phyloP scores from a whole-genome alignment of 2,329 filamentous ascomycete genomes.

The Sporothrix pallida region DNA sequence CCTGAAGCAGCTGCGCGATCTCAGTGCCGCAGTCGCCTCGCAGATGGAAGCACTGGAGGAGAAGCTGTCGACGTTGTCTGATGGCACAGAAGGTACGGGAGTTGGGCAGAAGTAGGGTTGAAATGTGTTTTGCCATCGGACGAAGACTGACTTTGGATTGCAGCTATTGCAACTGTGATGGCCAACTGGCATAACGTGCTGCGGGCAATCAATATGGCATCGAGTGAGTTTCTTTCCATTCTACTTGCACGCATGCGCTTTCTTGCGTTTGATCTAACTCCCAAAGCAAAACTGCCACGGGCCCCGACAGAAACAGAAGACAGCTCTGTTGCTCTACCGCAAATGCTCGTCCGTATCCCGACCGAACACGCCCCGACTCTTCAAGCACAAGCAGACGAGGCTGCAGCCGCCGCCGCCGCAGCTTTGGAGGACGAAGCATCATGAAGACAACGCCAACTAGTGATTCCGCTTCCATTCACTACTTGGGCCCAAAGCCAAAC shows the following conservation, averaged over 20 bases:
- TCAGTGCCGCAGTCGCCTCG: slow-evolving; percentile 76
- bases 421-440: slow-evolving; percentile 34
- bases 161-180: slow-evolving; percentile 82
- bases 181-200: slow-evolving; percentile 89
- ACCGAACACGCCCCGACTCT: slow-evolving; percentile 74
- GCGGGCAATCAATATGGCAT: slow-evolving; percentile 84
- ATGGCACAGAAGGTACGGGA: slow-evolving; percentile 75
- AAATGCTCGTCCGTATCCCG: slow-evolving; percentile 83
- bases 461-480: not conserved
- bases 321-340: slow-evolving; percentile 63
- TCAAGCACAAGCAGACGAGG: slow-evolving; percentile 64
- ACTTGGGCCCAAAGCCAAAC: no score
- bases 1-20: slow-evolving; percentile 75
- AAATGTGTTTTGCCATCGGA: no score
- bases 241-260: no score
- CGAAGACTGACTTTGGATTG: slow-evolving; percentile 35
- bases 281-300: slow-evolving; percentile 70
- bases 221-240: slow-evolving; percentile 59
- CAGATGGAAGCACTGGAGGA: slow-evolving; percentile 84
- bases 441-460: not conserved
- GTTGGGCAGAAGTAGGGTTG: no score
- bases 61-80: slow-evolving; percentile 76
- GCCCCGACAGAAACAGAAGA: slow-evolving; percentile 55
- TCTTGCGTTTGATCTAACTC: slow-evolving; percentile 23
- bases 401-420: slow-evolving; percentile 50